These are phyloP conservation scores for Starmerella stellata DNA, from an alignment of 805 yeast species.

Conservation along the genomic window DNA sequence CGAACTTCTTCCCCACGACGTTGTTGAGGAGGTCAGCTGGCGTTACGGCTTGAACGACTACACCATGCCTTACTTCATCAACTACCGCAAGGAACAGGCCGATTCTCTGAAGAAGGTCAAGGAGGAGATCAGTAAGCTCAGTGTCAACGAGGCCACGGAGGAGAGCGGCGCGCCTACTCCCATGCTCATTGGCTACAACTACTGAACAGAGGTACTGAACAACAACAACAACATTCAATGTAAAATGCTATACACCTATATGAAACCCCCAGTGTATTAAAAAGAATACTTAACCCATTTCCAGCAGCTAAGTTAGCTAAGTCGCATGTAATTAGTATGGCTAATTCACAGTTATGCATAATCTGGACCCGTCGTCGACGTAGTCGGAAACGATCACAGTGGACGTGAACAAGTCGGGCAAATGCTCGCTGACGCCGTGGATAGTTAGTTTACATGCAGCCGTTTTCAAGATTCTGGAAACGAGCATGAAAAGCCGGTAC, in stretches of 20 bases:
- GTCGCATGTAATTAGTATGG: too few relatives aligned
- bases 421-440: neutral
- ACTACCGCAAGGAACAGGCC: conserved; percentile 63
- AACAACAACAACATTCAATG: too few relatives aligned
- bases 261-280: too few relatives aligned
- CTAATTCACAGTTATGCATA: too few relatives aligned
- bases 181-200: conserved; percentile 37
- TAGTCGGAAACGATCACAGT: neutral
- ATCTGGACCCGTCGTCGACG: neutral
- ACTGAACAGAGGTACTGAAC: conserved; percentile 7
- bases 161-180: conserved; percentile 44
- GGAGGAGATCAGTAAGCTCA: conserved; percentile 53
- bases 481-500: conserved; percentile 20
- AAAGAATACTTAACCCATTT: too few relatives aligned
- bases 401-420: neutral
- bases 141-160: conserved; percentile 32
- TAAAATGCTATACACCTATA: too few relatives aligned
- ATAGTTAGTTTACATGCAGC: neutral
- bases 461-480: neutral
- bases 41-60: conserved; percentile 65
- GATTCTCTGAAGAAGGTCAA: conserved; percentile 44
- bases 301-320: too few relatives aligned
- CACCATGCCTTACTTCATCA: conserved; percentile 81
- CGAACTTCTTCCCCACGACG: conserved; percentile 59
- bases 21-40: conserved; percentile 83